A percentile compares a stretch with the other conserved stretches of the same genome.
Conservation (phyloP, 768 basidiomycete species). For the Auricularia heimuer region DNA sequence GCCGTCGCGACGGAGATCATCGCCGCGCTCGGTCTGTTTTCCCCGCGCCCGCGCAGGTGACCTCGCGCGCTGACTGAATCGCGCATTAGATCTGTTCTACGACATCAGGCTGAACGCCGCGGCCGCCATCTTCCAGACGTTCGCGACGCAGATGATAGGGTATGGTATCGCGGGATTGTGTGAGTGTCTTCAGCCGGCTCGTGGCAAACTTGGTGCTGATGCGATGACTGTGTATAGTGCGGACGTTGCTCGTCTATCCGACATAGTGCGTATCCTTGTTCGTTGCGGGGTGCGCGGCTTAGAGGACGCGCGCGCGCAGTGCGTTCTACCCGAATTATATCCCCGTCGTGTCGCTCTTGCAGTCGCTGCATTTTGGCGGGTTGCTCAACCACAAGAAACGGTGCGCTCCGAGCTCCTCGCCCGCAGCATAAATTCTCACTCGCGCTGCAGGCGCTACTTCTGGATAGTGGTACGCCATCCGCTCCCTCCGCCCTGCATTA, state of each 20-base stretch:
- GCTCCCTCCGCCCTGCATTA: neutral
- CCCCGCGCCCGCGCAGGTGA: too few species aligned
- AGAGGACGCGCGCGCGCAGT: slow-evolving; percentile 5
- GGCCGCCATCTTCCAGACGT: slow-evolving; percentile 46
- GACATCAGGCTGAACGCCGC: slow-evolving; percentile 38
- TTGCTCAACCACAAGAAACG: slow-evolving; percentile 40
- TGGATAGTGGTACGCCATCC: slow-evolving; percentile 37
- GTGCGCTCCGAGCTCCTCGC: slow-evolving; percentile 4
- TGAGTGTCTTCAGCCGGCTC: slow-evolving; percentile 8
- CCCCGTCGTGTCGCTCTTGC: slow-evolving; percentile 41
- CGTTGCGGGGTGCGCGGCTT: neutral
- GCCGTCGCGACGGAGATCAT: slow-evolving; percentile 52
- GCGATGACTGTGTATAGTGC: slow-evolving; percentile 20
- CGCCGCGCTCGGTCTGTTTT: slow-evolving; percentile 39
- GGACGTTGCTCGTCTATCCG: slow-evolving; percentile 41
- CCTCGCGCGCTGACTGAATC: neutral
- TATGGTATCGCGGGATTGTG: slow-evolving; percentile 23
- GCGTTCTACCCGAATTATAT: slow-evolving; percentile 46
- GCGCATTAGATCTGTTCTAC: slow-evolving; percentile 40
- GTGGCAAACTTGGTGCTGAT: too few species aligned
- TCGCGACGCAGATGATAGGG: slow-evolving; percentile 35
- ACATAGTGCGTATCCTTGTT: slow-evolving; percentile 30
- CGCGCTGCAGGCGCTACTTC: slow-evolving; percentile 23
- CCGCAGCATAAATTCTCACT: neutral
- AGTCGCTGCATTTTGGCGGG: slow-evolving; percentile 43